A percentile compares a stretch with the other conserved stretches of the same genome.
Conservation (phyloP, 257 asterid species). For the Coffea eugenioides region DNA sequence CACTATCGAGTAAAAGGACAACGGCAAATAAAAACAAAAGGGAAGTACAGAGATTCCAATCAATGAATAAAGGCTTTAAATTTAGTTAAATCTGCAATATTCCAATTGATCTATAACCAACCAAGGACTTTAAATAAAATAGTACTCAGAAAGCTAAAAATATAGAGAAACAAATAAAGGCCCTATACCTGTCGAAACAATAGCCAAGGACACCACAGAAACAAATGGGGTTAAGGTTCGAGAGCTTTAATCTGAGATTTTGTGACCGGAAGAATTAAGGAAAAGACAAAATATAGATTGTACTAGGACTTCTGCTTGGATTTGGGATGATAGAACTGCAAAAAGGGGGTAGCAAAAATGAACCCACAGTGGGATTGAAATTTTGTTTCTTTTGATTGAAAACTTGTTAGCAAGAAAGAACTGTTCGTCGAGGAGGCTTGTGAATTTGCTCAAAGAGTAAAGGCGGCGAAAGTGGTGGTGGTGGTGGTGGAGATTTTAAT, state of each 20-base stretch:
- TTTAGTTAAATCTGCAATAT: neutral
- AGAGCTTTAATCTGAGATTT: neutral
- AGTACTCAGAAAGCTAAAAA: too few species aligned
- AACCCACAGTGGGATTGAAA: neutral
- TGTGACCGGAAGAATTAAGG: neutral
- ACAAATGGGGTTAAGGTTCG: neutral
- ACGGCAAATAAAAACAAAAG: neutral
- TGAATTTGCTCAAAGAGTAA: too few species aligned
- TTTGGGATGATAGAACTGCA: neutral
- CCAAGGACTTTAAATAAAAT: neutral
- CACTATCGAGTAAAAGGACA: neutral
- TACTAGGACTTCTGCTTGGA: too few species aligned
- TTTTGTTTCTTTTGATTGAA: neutral
- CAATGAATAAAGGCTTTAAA: neutral
- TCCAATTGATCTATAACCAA: constrained; percentile 9
- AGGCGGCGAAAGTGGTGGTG: too few species aligned
- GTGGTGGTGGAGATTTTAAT: too few species aligned
- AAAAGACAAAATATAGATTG: neutral
- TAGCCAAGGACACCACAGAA: neutral
- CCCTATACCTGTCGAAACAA: constrained; percentile 2
- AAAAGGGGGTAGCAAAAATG: neutral
- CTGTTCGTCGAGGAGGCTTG: too few species aligned
- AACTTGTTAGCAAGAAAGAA: neutral
- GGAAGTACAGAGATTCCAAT: neutral
- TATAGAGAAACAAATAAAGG: neutral